phyloP scores from a whole-genome alignment of 129 eudicot genomes.

The Pittosporum tobira region DNA sequence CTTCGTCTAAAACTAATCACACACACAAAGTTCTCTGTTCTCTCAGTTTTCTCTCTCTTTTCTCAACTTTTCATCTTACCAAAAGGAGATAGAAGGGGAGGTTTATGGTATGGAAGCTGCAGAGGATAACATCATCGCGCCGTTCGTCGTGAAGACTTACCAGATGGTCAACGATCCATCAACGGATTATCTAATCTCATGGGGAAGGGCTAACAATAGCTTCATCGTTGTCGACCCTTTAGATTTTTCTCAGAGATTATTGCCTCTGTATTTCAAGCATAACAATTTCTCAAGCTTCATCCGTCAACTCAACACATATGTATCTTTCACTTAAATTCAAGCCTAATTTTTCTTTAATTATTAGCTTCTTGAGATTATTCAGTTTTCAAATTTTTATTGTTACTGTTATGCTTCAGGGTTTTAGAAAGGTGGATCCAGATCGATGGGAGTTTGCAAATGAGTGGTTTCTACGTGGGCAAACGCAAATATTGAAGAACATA shows the following conservation, averaged over 20 bases:
- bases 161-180: conserved; percentile 74
- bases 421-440: conserved; percentile 73
- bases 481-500: conserved; percentile 41
- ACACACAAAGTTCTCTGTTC: conserved; percentile 3
- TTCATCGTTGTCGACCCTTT: conserved; percentile 64
- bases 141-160: conserved; percentile 75
- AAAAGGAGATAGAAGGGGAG: too few species aligned
- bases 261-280: conserved; percentile 73
- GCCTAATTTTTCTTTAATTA: neutral
- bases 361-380: neutral
- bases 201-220: conserved; percentile 63
- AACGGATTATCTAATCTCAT: conserved; percentile 38
- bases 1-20: neutral
- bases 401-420: conserved; percentile 36
- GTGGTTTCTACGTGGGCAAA: conserved; percentile 67
- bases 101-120: conserved; percentile 21
- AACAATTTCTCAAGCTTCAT: conserved; percentile 66
- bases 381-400: neutral
- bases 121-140: conserved; percentile 36
- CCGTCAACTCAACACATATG: conserved; percentile 80
- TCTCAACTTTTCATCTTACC: neutral
- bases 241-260: conserved; percentile 45
- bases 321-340: neutral
- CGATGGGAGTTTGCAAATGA: conserved; percentile 77
- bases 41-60: neutral